A percentile compares a stretch with the other conserved stretches of the same genome.
Evolutionary conservation across 345 rosid genomes (phyloP).

Genomic region (Eucalyptus brandiana): DNA sequence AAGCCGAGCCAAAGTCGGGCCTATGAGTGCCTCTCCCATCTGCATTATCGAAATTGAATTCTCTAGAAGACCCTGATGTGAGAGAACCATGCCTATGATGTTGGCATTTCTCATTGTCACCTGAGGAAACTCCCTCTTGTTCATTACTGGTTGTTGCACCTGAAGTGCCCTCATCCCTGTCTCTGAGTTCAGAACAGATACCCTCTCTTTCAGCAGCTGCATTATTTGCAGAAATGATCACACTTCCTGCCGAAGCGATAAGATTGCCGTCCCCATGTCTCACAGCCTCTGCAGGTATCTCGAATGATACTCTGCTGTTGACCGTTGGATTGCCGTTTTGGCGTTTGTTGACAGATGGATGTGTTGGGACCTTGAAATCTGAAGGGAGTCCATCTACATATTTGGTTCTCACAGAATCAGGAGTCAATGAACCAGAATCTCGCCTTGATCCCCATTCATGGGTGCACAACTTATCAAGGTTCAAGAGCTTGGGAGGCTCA

Average conservation of each 20-base stretch:
- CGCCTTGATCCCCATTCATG: conserved; percentile 22
- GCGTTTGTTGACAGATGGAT: neutral
- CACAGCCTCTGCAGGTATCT: conserved; percentile 34
- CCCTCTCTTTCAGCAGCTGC: conserved; percentile 5
- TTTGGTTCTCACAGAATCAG: conserved; percentile 28
- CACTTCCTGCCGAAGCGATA: conserved; percentile 19
- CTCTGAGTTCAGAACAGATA: neutral
- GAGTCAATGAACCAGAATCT: conserved; percentile 42
- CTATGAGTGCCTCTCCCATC: conserved; percentile 38
- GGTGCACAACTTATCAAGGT: conserved; percentile 33
- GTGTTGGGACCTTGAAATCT: conserved; percentile 9
- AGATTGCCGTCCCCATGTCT: conserved; percentile 35
- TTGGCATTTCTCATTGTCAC: conserved; percentile 2
- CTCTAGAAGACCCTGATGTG: conserved; percentile 49
- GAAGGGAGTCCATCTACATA: conserved; percentile 16
- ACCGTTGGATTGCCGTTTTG: conserved; percentile 5
- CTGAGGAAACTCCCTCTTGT: conserved; percentile 17
- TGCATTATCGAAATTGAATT: conserved; percentile 51
- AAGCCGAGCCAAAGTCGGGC: conserved; percentile 16
- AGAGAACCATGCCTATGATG: conserved; percentile 34
- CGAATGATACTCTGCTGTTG: conserved; percentile 46
- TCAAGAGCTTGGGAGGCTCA: conserved; percentile 59
- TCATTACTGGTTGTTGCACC: conserved; percentile 17
- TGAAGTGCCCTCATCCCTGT: neutral
- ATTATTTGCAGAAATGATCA: neutral